Percentiles rank a stretch among this genome's conserved stretches.
Evolutionary conservation across 2,329 filamentous ascomycete species (phyloP).

Genomic region (Paramyrothecium sp.): DNA sequence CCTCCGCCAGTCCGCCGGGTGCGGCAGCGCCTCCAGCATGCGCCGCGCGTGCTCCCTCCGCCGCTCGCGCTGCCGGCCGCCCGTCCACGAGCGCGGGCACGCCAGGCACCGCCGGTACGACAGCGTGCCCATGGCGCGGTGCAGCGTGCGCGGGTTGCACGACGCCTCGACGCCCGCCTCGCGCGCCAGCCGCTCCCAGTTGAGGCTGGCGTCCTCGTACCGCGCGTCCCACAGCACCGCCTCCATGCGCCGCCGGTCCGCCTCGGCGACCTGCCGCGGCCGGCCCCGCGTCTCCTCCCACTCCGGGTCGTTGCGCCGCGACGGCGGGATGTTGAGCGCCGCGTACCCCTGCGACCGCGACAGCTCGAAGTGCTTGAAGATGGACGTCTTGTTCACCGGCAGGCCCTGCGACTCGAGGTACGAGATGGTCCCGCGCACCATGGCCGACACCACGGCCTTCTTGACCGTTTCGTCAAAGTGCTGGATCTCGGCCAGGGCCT

Average conservation of each 20-base stretch:
- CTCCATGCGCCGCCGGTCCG: constrained; percentile 35
- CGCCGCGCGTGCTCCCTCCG: constrained; percentile 29
- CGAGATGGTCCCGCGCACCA: constrained; percentile 37
- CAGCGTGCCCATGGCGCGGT: constrained; percentile 35
- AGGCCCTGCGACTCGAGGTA: constrained; percentile 36
- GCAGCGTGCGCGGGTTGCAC: constrained; percentile 32
- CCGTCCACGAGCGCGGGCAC: constrained; percentile 26
- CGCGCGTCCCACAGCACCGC: constrained; percentile 33
- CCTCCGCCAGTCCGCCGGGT: constrained; percentile 27
- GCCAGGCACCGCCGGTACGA: constrained; percentile 31
- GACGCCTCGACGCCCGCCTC: constrained; percentile 28
- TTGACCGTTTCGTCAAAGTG: constrained; percentile 21
- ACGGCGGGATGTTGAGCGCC: constrained; percentile 29
- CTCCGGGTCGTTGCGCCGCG: constrained; percentile 33
- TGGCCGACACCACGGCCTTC: constrained; percentile 23
- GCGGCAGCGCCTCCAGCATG: constrained; percentile 29
- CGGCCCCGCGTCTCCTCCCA: constrained; percentile 37
- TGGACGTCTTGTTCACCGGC: constrained; percentile 37
- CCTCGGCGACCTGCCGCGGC: constrained; percentile 30
- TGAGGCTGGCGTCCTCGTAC: constrained; percentile 27
- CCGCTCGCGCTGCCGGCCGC: constrained; percentile 28
- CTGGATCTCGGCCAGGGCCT: not conserved
- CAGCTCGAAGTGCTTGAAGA: constrained; percentile 36
- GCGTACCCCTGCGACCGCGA: constrained; percentile 36
- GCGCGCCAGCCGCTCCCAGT: constrained; percentile 30